These are phyloP conservation scores for Vitis hybrid DNA, from an alignment of 177 flowering plant species.

Conservation along the genomic window DNA sequence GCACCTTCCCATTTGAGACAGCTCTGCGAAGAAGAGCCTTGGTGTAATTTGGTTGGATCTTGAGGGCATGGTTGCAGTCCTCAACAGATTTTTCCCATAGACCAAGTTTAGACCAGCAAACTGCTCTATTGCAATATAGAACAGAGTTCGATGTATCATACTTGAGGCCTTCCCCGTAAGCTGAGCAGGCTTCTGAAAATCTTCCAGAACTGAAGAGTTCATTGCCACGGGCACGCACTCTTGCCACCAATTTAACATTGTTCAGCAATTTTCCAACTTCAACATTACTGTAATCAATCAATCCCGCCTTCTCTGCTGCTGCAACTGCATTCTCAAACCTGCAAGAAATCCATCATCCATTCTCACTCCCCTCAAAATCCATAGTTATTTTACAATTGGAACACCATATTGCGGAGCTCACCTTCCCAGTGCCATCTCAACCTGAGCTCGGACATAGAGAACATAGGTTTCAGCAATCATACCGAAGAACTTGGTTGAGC, in stretches of 20 bases:
- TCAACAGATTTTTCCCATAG: conserved; percentile 72
- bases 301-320: conserved; percentile 41
- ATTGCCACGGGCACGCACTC: conserved; percentile 79
- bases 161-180: conserved; percentile 91
- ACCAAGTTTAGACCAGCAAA: conserved; percentile 85
- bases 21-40: conserved; percentile 52
- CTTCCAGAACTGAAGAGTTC: conserved; percentile 77
- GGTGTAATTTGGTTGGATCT: conserved; percentile 38
- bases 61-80: conserved; percentile 81
- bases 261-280: conserved; percentile 37
- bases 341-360: conserved; percentile 38
- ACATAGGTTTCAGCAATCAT: conserved; percentile 73
- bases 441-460: conserved; percentile 65
- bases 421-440: conserved; percentile 95
- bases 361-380: conserved; percentile 32
- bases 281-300: conserved; percentile 26
- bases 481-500: conserved; percentile 55
- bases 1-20: conserved; percentile 63
- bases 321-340: conserved; percentile 52
- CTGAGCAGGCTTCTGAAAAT: conserved; percentile 74
- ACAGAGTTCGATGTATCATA: conserved; percentile 68
- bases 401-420: conserved; percentile 30
- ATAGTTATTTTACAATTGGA: conserved; percentile 1
- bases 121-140: conserved; percentile 89
- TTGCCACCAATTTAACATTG: conserved; percentile 61